phyloP scores from a whole-genome alignment of 2,329 filamentous ascomycete species.

The Claviceps sorghi region DNA sequence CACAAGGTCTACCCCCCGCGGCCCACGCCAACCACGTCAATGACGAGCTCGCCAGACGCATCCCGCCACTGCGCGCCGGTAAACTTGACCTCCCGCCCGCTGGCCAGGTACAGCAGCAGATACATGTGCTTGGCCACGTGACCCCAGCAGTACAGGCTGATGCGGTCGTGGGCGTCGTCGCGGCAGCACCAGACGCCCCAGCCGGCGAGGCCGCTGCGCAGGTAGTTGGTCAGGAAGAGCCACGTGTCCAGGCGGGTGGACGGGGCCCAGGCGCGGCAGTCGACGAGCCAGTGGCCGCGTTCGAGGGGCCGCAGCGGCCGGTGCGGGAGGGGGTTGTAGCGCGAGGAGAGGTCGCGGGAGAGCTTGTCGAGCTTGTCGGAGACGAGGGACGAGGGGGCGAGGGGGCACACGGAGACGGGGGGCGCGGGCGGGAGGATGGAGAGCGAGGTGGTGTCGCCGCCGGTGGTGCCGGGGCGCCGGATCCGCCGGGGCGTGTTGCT shows the following conservation, averaged over 20 bases:
- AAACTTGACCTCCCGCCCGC: slow-evolving; percentile 43
- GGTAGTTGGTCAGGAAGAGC: slow-evolving; percentile 44
- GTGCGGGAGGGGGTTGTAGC: slow-evolving; percentile 34
- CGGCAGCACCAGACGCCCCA: slow-evolving; percentile 52
- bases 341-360: slow-evolving; percentile 34
- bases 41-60: slow-evolving; percentile 38
- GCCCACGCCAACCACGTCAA: slow-evolving; percentile 19
- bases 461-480: background rate
- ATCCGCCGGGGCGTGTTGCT: slow-evolving; percentile 13
- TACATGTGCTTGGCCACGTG: slow-evolving; percentile 59
- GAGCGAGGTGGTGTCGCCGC: no score
- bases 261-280: slow-evolving; percentile 38
- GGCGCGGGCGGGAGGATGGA: slow-evolving; percentile 43
- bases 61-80: slow-evolving; percentile 53
- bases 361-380: slow-evolving; percentile 38
- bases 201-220: slow-evolving; percentile 44
- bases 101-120: slow-evolving; percentile 59
- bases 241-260: slow-evolving; percentile 40
- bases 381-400: slow-evolving; percentile 36
- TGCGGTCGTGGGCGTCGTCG: slow-evolving; percentile 21
- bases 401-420: slow-evolving; percentile 27
- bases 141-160: slow-evolving; percentile 69
- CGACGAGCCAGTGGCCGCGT: slow-evolving; percentile 63
- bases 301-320: slow-evolving; percentile 39
- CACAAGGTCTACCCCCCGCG: no score